These are phyloP conservation scores for Cyclocybe aegerita DNA, from an alignment of 768 basidiomycete species.

Conservation along the genomic window DNA sequence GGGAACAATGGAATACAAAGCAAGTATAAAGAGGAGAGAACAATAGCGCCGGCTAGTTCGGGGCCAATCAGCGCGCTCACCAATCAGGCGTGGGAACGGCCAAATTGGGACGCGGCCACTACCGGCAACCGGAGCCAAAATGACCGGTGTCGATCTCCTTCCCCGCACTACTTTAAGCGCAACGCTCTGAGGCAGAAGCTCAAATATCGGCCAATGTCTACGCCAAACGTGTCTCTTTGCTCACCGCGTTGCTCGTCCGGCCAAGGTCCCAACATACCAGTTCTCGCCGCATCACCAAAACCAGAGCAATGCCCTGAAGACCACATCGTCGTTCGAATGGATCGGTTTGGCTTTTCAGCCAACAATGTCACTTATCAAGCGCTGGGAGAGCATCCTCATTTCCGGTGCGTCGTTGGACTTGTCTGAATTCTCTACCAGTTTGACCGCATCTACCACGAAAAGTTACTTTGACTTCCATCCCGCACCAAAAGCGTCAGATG, in stretches of 20 bases:
- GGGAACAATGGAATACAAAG: slow-evolving; percentile 11
- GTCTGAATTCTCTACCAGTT: not conserved
- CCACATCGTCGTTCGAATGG: slow-evolving; percentile 56
- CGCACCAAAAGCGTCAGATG: slow-evolving; percentile 37
- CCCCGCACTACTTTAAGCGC: too few relatives aligned
- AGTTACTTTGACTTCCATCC: slow-evolving; percentile 73
- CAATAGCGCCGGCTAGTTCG: slow-evolving; percentile 10
- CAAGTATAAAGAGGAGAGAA: slow-evolving; percentile 17
- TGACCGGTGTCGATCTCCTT: too few relatives aligned
- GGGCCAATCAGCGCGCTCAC: not conserved
- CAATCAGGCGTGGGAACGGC: too few relatives aligned
- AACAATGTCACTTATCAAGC: slow-evolving; percentile 74
- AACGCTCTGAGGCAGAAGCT: too few relatives aligned
- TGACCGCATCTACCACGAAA: not conserved
- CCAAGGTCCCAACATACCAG: slow-evolving; percentile 18
- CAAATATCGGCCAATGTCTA: too few relatives aligned
- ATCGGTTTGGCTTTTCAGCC: slow-evolving; percentile 70
- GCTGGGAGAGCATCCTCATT: slow-evolving; percentile 48
- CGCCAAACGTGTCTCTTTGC: slow-evolving; percentile 27
- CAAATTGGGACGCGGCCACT: too few relatives aligned
- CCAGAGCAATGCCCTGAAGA: slow-evolving; percentile 31
- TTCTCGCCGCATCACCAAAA: slow-evolving; percentile 20
- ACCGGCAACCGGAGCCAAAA: too few relatives aligned
- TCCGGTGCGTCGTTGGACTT: slow-evolving; percentile 30
- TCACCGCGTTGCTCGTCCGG: slow-evolving; percentile 29